Evolutionary conservation across 164 flowering plant species (phyloP), one percentile per base, ranked within the genome.

Genomic region (Cinnamomum micranthum): DNA sequence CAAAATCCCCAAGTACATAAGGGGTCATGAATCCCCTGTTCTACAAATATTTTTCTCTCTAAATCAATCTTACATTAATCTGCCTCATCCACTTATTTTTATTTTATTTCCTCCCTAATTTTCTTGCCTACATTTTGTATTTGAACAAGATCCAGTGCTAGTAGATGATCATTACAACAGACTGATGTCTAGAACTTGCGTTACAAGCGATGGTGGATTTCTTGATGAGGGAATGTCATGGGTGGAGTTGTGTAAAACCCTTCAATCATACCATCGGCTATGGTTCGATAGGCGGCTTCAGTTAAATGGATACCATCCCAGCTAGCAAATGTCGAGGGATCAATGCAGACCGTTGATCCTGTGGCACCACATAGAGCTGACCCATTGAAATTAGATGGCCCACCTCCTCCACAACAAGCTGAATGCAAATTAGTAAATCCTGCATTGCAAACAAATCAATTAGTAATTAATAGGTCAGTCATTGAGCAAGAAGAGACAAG

Each of bases 221-320:
- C 12, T 10, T 64, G 71, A 2, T 1, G 71, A 41, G 71, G 71
- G 0, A n/a, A 20, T 19, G 60, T 25, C 60, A 70, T 70, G 19
- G 71, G 33, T 70, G 72, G 77, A 50, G 60, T 50, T 27, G 73
- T 14, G 50, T 47, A 75, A 9, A 51, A 65, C 9, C 76, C 76
- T 50, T 74, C 19, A 5, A 74, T 2, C 68, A 77, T 51, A 69
- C 27, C 78, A 14, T 0, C 24, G 63, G 91, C 85, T 19, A 87
- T 80, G 12, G 24, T 41, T 11, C 77, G 73, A 76, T 85, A 77
- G 69, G 81, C 81, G 4, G 80, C 84, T 74, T 85, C 84, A 14
- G 87, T 83, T 20, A 78, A 62, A 55, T 85, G 87, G 7, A 75
- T 68, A 2, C 86, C 86, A 65, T 85, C 88, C 88, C 87, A 85